Base-by-base conservation (phyloP, 2,329 filamentous ascomycete species). In the Ophiocordyceps camponoti-rufipedis region DNA sequence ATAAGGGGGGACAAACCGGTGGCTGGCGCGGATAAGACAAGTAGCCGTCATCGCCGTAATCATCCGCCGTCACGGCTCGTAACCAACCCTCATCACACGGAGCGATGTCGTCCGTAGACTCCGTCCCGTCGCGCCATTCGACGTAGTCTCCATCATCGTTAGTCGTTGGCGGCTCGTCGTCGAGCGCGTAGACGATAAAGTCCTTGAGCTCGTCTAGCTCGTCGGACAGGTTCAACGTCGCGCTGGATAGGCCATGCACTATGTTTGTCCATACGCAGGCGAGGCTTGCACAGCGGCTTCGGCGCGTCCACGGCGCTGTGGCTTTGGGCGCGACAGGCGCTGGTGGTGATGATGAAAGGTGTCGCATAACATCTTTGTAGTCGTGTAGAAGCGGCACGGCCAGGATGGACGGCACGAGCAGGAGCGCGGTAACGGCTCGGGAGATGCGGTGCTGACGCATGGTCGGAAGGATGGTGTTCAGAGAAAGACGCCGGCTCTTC, bases 211-310 rank as follows among this genome's bases (percentile, higher is more conserved):
- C 46, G n/a, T 44, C 43, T 9, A 46, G 29, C n/a, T 47, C 45
- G 33, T 49, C 48, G 46, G 51, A 53, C 48, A 56, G 45, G 31
- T 39, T 44, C 11, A 51, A 48, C 11, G 54, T 51, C 2, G 53
- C 51, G 41, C 63, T 57, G 49, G 61, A 61, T 44, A 69, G 56
- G 43, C 62, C 61, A 43, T 60, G 51, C 41, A 62, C 58, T 42
- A 69, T 12, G 5, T 6, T 18, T 3, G 16, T 39, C 35, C 35
- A 39, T 10, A 19, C 8, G 29, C 29, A 31, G 29, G 9, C 4
- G 29, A 31, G 29, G 29, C 29, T 31, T 31, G 29, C 29, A 7
- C 29, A 31, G 29, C 29, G 29, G 29, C 12, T 12, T 12, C 8
- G 29, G 4, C 29, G 29, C 29, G 29, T 31, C 29, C 8, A 10